Evolutionary conservation across 768 basidiomycete genomes (phyloP), one percentile per base, ranked within the genome.

Genomic region (Mrakia gelida): DNA sequence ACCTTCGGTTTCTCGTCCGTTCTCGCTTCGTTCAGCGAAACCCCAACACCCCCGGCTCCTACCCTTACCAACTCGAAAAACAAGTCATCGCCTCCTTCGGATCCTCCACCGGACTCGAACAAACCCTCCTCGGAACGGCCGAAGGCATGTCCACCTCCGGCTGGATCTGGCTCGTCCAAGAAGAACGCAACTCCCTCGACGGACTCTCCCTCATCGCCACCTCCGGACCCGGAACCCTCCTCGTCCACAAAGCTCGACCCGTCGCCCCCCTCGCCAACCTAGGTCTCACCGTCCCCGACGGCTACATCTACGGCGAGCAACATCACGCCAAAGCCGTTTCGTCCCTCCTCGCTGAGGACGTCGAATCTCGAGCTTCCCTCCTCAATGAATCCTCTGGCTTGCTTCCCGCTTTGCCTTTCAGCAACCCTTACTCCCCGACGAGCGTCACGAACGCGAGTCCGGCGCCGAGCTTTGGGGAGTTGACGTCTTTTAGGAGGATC

Each of bases 121-220:
- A 78, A 38, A 78, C 77, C 30, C 62, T 78, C 52, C 34, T 79
- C 45, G 78, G 74, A 15, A 56, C 63, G 30, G 78, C 78, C 21
- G 68, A 72, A 43, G 78, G 78, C 16, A 59, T 79, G 59, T 10
- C 74, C 16, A 41, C 65, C 34, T 75, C 74, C 13, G 78, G 74
- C 34, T 79, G 73, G 73, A 68, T 79, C 43, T 79, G 78, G 78
- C 67, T 79, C 70, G 78, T 79, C n/a, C 74, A 79, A 49, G 74
- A 75, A 59, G 63, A 59, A 45, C 61, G 59, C n/a, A 70, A 74
- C 65, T 63, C 71, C n/a, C 1, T 18, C 28, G 77, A 78, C 52
- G 43, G 45, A 23, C 73, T 79, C 61, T 75, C 78, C 49, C 26
- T 79, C 68, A 63, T 79, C 32, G 38, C 74, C 32, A 72, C 75